Evolutionary conservation across 441 rosid genomes (phyloP).

Genomic region (Erysimum cheiri): DNA sequence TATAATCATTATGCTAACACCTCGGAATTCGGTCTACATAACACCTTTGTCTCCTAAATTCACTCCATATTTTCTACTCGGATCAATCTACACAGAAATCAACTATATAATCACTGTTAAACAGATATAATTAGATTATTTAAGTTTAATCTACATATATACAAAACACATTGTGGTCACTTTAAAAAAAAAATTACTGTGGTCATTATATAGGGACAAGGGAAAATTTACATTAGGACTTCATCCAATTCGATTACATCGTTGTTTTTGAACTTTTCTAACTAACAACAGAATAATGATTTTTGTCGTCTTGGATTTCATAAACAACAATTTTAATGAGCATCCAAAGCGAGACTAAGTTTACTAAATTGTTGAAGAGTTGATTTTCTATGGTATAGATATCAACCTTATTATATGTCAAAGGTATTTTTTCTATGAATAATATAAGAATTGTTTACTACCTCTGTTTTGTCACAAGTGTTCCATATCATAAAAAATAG

Average conservation of each 20-base stretch:
- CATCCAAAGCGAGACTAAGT: constrained; percentile 20
- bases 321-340: constrained; percentile 14
- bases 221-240: background rate
- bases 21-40: constrained; percentile 41
- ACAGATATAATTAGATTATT: constrained; percentile 11
- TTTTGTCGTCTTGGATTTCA: constrained; percentile 9
- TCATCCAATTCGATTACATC: constrained; percentile 4
- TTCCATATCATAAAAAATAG: background rate
- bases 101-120: constrained; percentile 18
- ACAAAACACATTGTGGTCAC: constrained; percentile 1
- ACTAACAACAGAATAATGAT: background rate
- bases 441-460: background rate
- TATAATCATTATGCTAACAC: constrained; percentile 41
- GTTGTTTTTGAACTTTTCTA: constrained; percentile 8
- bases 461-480: background rate
- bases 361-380: background rate
- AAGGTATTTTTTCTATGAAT: background rate
- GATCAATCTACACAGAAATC: constrained; percentile 39
- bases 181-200: no score
- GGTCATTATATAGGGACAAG: background rate
- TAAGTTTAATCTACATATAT: constrained; percentile 2
- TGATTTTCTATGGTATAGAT: background rate
- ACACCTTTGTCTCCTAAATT: constrained; percentile 46
- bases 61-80: constrained; percentile 43
- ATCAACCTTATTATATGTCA: background rate